phyloP scores from a whole-genome alignment of 495 filamentous ascomycete species.

The Tetracladium setigerum region DNA sequence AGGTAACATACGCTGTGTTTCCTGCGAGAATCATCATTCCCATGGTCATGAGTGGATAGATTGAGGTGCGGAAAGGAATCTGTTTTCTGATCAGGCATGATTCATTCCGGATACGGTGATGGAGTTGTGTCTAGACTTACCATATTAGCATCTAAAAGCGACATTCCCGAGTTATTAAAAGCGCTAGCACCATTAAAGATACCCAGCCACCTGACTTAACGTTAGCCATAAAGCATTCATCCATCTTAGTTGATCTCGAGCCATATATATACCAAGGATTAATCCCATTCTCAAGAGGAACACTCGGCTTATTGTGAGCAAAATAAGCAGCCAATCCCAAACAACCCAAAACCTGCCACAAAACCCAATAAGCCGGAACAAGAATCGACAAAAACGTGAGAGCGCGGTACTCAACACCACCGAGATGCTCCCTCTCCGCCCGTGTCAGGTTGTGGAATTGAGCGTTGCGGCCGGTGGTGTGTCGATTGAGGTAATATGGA shows the following conservation, averaged over 20 bases:
- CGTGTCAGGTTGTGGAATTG: conserved; percentile 62
- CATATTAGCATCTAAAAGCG: conserved; percentile 77
- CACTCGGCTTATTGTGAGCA: conserved; percentile 45
- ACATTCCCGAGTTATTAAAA: conserved; percentile 88
- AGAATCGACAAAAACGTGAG: conserved; percentile 62
- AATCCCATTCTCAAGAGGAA: conserved; percentile 58
- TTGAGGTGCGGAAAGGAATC: conserved; percentile 52
- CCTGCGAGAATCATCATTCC: conserved; percentile 72
- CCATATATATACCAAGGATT: conserved; percentile 45
- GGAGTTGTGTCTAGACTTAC: conserved; percentile 19
- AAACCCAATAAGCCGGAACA: conserved; percentile 66
- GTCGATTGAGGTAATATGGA: conserved; percentile 14
- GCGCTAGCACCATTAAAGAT: conserved; percentile 66
- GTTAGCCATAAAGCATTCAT: neutral
- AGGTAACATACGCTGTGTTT: conserved; percentile 51
- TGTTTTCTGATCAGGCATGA: conserved; percentile 10
- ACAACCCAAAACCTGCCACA: conserved; percentile 64
- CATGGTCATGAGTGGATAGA: conserved; percentile 72
- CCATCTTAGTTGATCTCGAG: too few species aligned
- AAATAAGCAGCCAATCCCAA: conserved; percentile 70
- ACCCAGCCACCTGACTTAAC: conserved; percentile 51
- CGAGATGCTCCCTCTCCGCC: conserved; percentile 63
- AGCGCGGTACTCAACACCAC: conserved; percentile 75
- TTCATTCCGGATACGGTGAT: neutral
- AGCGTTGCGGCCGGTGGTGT: conserved; percentile 56